A percentile compares a stretch with the other conserved stretches of the same genome.
Evolutionary conservation across 1,284 basidiomycete species (phyloP).

Genomic region (Heterobasidion irregulare): DNA sequence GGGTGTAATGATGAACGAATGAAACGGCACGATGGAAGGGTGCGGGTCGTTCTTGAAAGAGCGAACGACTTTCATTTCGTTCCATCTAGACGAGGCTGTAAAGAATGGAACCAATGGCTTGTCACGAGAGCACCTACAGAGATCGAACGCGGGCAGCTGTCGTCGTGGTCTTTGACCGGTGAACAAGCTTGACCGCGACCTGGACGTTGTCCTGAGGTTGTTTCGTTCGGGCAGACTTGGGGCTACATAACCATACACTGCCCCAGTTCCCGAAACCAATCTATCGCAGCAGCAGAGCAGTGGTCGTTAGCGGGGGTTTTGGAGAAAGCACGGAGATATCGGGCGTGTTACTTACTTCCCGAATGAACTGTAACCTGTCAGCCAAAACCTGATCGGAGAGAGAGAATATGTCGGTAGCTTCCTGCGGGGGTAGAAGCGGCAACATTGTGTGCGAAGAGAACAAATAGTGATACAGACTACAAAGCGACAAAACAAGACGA

Average conservation of each 20-base stretch:
- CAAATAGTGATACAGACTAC: slow-evolving; percentile 12
- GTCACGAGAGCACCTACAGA: slow-evolving; percentile 40
- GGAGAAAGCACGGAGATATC: not conserved
- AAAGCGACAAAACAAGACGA: slow-evolving; percentile 6
- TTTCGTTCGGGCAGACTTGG: slow-evolving; percentile 37
- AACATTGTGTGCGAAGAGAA: slow-evolving; percentile 14
- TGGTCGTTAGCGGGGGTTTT: not conserved
- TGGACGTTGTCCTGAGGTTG: slow-evolving; percentile 24
- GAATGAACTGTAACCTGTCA: slow-evolving; percentile 63
- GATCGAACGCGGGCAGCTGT: slow-evolving; percentile 83
- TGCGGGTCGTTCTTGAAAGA: slow-evolving; percentile 76
- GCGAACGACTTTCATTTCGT: slow-evolving; percentile 90
- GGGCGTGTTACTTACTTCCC: slow-evolving; percentile 44
- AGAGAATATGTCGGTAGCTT: slow-evolving; percentile 40
- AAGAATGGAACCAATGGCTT: slow-evolving; percentile 9
- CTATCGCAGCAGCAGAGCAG: slow-evolving; percentile 23
- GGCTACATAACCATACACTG: slow-evolving; percentile 69
- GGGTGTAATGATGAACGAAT: slow-evolving; percentile 88
- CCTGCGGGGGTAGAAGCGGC: slow-evolving; percentile 20
- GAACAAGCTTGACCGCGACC: slow-evolving; percentile 87
- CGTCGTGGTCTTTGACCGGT: slow-evolving; percentile 68
- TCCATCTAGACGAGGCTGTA: slow-evolving; percentile 45
- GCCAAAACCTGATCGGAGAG: slow-evolving; percentile 57
- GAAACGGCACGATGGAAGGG: slow-evolving; percentile 85
- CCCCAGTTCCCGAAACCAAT: slow-evolving; percentile 88